Conservation (phyloP, 2,329 filamentous ascomycete species). For the Bipolaris oryzae region DNA sequence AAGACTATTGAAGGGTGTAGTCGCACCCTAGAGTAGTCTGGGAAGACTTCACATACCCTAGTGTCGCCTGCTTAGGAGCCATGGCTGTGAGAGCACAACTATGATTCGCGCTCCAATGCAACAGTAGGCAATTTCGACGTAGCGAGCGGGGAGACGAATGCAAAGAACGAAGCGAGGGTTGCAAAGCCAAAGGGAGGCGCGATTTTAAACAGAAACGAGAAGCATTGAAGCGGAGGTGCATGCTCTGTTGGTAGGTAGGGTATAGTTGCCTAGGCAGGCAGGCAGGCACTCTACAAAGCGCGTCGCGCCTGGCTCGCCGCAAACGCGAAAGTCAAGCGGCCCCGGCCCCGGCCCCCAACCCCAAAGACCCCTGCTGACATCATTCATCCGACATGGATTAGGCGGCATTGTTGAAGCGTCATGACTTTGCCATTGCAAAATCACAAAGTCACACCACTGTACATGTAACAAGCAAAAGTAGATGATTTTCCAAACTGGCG, state of each 20-base stretch:
- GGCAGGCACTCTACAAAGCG: conserved; percentile 22
- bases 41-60: conserved; percentile 82
- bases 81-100: conserved; percentile 37
- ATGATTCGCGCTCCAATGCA: conserved; percentile 14
- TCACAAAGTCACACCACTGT: background rate
- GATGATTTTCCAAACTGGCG: conserved; percentile 31
- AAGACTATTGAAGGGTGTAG: conserved; percentile 7
- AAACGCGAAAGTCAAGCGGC: conserved; percentile 24
- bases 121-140: conserved; percentile 10
- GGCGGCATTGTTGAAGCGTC: conserved; percentile 15
- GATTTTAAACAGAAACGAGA: conserved; percentile 21
- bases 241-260: conserved; percentile 31
- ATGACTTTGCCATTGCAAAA: conserved; percentile 14
- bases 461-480: too few relatives aligned
- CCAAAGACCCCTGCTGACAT: conserved; percentile 38
- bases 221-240: conserved; percentile 40
- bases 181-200: conserved; percentile 10
- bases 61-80: conserved; percentile 74
- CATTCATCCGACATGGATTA: conserved; percentile 31
- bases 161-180: conserved; percentile 11
- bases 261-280: conserved; percentile 26
- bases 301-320: conserved; percentile 37
- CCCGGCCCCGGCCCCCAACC: conserved; percentile 6
- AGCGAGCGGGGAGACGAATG: conserved; percentile 10
- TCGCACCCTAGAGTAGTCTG: conserved; percentile 77